Conservation (phyloP, 1,139 yeast species). For the Pichia kudriavzevii region DNA sequence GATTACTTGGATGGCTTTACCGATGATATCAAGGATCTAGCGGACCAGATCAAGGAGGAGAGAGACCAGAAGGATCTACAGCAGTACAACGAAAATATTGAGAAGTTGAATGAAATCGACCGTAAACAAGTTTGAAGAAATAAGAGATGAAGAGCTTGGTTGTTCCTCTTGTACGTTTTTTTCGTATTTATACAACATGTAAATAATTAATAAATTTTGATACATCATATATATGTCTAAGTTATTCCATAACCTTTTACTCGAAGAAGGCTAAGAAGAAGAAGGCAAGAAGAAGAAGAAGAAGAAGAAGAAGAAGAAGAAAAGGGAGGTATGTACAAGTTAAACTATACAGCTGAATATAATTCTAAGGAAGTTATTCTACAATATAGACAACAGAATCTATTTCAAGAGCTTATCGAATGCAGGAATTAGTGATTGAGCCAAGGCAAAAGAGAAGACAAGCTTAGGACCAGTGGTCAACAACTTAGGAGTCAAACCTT, state of each 20-base stretch:
- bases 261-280: too few relatives aligned
- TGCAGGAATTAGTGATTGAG: slow-evolving; percentile 93
- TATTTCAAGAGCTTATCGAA: slow-evolving; percentile 50
- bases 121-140: slow-evolving; percentile 2
- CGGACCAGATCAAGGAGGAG: slow-evolving; percentile 26
- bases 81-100: slow-evolving; percentile 19
- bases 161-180: neutral
- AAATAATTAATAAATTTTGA: too few relatives aligned
- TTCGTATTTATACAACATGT: slow-evolving; percentile 2
- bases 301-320: too few relatives aligned
- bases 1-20: slow-evolving; percentile 28
- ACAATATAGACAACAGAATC: too few relatives aligned
- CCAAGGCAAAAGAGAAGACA: slow-evolving; percentile 93
- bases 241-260: too few relatives aligned
- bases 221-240: too few relatives aligned
- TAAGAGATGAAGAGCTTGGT: too few relatives aligned
- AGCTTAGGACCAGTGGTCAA: slow-evolving; percentile 97
- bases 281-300: too few relatives aligned
- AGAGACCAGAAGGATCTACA: slow-evolving; percentile 19
- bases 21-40: slow-evolving; percentile 20
- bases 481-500: slow-evolving; percentile 93
- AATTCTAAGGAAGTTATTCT: too few relatives aligned
- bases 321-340: too few relatives aligned
- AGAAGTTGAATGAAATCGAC: slow-evolving; percentile 17
- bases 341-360: too few relatives aligned